Conservation (phyloP, 2,329 filamentous ascomycete genomes). For the Aspergillus oerlinghausenensis region DNA sequence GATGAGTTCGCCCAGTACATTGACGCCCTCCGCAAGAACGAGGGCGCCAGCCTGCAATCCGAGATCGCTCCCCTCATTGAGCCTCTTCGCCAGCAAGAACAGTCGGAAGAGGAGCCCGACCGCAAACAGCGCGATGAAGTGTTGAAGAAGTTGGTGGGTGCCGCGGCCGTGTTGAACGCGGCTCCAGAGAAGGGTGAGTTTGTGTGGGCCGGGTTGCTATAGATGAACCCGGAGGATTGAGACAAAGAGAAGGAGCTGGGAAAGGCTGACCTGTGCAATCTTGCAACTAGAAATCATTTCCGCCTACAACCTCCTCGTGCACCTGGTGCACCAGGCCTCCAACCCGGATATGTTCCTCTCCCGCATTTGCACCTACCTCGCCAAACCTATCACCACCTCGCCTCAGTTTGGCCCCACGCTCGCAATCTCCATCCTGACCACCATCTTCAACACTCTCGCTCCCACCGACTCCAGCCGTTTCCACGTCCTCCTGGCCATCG, state of each 20-base stretch:
- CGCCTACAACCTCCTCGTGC: slow-evolving; percentile 93
- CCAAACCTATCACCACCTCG: slow-evolving; percentile 79
- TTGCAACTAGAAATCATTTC: slow-evolving; percentile 71
- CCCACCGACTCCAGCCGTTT: slow-evolving; percentile 73
- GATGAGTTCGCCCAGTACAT: slow-evolving; percentile 94
- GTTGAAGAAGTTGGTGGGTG: slow-evolving; percentile 81
- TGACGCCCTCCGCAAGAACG: slow-evolving; percentile 70
- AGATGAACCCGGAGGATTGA: not conserved
- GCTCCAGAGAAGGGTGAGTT: slow-evolving; percentile 77
- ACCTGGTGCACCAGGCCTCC: slow-evolving; percentile 82
- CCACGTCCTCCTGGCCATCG: slow-evolving; percentile 83
- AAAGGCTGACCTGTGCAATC: slow-evolving; percentile 10
- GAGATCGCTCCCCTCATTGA: slow-evolving; percentile 67
- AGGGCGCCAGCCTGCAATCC: slow-evolving; percentile 52
- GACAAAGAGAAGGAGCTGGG: slow-evolving; percentile 9
- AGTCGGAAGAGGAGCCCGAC: slow-evolving; percentile 50
- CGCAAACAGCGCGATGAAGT: slow-evolving; percentile 70
- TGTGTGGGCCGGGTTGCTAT: slow-evolving; percentile 19
- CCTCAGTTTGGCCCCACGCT: slow-evolving; percentile 79
- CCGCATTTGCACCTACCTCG: slow-evolving; percentile 82
- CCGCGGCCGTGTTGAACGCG: slow-evolving; percentile 70
- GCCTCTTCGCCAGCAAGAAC: slow-evolving; percentile 50
- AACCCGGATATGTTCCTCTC: slow-evolving; percentile 83
- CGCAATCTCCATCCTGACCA: slow-evolving; percentile 84
- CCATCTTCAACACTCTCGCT: slow-evolving; percentile 90